Evolutionary conservation across 345 rosid genomes (phyloP).

Genomic region (Excoecaria cochinchinensis): DNA sequence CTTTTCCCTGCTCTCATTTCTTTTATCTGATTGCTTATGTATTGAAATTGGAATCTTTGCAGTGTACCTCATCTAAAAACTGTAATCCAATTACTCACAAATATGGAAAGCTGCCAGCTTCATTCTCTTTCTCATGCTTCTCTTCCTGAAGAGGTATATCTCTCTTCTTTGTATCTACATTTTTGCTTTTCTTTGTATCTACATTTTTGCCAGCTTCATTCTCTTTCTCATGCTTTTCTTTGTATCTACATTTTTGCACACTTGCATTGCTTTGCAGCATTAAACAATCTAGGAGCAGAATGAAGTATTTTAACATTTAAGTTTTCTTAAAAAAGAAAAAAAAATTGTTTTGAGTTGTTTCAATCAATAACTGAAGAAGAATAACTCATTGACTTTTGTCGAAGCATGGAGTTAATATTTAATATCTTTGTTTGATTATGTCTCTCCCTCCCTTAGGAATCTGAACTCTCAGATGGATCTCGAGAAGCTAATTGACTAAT

Average conservation of each 20-base stretch:
- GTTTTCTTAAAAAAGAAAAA: too few species aligned
- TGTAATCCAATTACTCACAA: conserved; percentile 50
- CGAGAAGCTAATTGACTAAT: conserved; percentile 12
- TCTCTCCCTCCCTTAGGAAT: conserved; percentile 10
- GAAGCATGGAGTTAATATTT: background rate
- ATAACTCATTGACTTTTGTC: background rate
- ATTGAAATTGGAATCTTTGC: conserved; percentile 25
- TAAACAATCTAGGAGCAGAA: background rate
- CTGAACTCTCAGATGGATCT: conserved; percentile 16
- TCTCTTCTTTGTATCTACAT: background rate
- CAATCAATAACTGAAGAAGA: background rate
- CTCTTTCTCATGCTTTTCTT: conserved; percentile 37
- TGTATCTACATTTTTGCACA: too few species aligned
- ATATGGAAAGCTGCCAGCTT: conserved; percentile 65
- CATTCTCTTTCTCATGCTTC: conserved; percentile 40
- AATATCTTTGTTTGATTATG: conserved; percentile 5
- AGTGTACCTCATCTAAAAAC: conserved; percentile 63
- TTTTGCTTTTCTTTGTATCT: conserved; percentile 7
- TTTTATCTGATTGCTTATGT: background rate
- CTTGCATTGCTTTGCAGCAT: background rate
- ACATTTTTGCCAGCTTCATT: conserved; percentile 53
- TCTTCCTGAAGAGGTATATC: conserved; percentile 21
- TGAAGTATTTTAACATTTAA: background rate
- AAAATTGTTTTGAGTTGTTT: background rate
- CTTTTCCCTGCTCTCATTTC: background rate